Conservation (phyloP, 805 yeast species). For the Sungouiella blattae region DNA sequence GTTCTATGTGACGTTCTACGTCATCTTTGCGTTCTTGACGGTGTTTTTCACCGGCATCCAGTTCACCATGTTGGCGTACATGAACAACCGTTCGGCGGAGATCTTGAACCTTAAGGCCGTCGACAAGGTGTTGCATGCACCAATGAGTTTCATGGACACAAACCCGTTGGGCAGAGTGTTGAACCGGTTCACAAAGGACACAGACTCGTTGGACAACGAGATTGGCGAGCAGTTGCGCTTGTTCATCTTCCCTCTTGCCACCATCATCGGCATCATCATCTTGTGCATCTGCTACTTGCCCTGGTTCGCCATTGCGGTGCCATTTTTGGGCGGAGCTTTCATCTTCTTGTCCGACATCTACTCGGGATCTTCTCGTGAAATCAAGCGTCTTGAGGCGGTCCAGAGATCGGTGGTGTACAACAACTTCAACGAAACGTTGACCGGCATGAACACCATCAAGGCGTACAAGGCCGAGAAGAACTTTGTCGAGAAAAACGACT, state of each 20-base stretch:
- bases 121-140: constrained; percentile 36
- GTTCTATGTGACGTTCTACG: constrained; percentile 34
- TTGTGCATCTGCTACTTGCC: constrained; percentile 51
- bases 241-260: constrained; percentile 38
- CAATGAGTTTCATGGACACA: constrained; percentile 42
- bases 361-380: constrained; percentile 45
- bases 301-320: constrained; percentile 53
- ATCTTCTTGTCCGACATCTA: constrained; percentile 40
- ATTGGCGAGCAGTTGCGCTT: constrained; percentile 41
- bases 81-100: constrained; percentile 37
- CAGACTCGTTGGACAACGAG: constrained; percentile 44
- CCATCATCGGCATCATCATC: constrained; percentile 30
- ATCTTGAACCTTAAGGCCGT: constrained; percentile 37
- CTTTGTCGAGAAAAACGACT: constrained; percentile 43
- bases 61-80: constrained; percentile 40
- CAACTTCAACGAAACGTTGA: constrained; percentile 46
- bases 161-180: constrained; percentile 43
- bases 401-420: constrained; percentile 48
- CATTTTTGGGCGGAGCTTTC: constrained; percentile 44
- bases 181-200: constrained; percentile 44
- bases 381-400: constrained; percentile 46
- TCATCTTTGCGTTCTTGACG: constrained; percentile 33
- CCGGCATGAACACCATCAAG: constrained; percentile 47
- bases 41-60: constrained; percentile 38
- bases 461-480: constrained; percentile 33